Evolutionary conservation across 169 alveolate genomes (phyloP).

Genomic region (Plasmodium gallinaceum): DNA sequence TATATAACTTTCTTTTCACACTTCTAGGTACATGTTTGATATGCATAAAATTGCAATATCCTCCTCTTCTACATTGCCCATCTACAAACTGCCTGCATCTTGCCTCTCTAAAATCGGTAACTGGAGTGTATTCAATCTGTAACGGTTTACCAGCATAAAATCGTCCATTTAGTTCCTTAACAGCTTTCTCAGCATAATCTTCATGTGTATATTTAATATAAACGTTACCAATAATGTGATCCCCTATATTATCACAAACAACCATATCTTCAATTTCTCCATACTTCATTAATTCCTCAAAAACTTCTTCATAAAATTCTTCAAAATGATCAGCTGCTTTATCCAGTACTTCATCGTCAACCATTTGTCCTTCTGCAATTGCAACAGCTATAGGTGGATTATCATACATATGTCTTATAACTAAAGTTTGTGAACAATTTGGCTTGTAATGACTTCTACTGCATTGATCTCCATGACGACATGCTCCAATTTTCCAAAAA

Average conservation of each 20-base stretch:
- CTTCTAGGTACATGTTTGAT: constrained; percentile 97
- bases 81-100: constrained; percentile 98
- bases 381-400: constrained; percentile 99
- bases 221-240: constrained; percentile 99
- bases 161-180: constrained; percentile 94
- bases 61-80: constrained; percentile 98
- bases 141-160: constrained; percentile 94
- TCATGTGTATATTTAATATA: constrained; percentile 97
- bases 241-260: constrained; percentile 99
- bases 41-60: constrained; percentile 99
- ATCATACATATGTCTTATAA: constrained; percentile 97
- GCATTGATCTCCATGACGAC: constrained; percentile 99
- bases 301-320: constrained; percentile 98
- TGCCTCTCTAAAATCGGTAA: constrained; percentile 99
- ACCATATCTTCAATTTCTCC: constrained; percentile 99
- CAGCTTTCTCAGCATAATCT: constrained; percentile 96
- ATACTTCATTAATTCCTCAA: constrained; percentile 96
- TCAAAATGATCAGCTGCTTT: constrained; percentile 98
- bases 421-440: constrained; percentile 95
- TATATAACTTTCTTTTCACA: constrained; percentile 92
- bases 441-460: constrained; percentile 99
- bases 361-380: constrained; percentile 97
- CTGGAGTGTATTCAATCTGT: constrained; percentile 98
- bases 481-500: constrained; percentile 99
- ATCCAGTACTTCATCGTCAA: constrained; percentile 95